phyloP scores from a whole-genome alignment of 352 stramenopile species.

The Halophytophthora polymorphica region DNA sequence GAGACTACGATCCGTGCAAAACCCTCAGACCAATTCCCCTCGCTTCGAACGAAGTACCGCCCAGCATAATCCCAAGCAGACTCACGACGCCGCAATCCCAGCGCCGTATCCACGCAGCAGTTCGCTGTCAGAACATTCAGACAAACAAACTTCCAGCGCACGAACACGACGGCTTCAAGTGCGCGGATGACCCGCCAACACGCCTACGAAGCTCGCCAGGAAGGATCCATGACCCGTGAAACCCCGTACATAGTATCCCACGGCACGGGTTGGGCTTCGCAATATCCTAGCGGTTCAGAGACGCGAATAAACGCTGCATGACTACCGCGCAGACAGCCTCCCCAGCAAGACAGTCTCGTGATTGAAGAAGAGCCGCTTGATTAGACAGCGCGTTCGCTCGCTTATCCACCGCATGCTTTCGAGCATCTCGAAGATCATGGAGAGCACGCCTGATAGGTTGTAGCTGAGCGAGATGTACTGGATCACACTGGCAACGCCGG shows the following conservation, averaged over 20 bases:
- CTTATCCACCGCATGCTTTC: slow-evolving; percentile 25
- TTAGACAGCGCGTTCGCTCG: slow-evolving; percentile 10
- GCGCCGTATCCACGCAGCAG: slow-evolving; percentile 16
- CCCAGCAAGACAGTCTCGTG: slow-evolving; percentile 31
- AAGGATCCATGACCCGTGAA: slow-evolving; percentile 26
- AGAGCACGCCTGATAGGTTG: slow-evolving; percentile 31
- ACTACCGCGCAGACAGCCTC: slow-evolving; percentile 21
- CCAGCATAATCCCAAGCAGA: no score
- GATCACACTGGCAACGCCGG: slow-evolving; percentile 15
- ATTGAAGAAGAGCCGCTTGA: slow-evolving; percentile 31
- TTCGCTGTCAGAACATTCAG: slow-evolving; percentile 6
- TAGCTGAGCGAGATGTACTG: slow-evolving; percentile 40
- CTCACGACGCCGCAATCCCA: slow-evolving; percentile 10
- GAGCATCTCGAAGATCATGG: slow-evolving; percentile 34
- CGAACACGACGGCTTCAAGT: slow-evolving; percentile 9
- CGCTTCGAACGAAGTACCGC: no score
- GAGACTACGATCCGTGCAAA: no score
- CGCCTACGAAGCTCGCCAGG: slow-evolving; percentile 13
- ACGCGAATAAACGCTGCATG: slow-evolving; percentile 27
- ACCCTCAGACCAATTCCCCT: no score
- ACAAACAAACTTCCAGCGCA: slow-evolving; percentile 7
- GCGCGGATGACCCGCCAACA: slow-evolving; percentile 8
- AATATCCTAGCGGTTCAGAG: slow-evolving; percentile 22
- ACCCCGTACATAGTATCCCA: slow-evolving; percentile 30
- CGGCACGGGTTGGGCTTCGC: slow-evolving; percentile 7